Base-by-base conservation (phyloP, 306 rosid genomes). In the Cucurbita ficifolia region DNA sequence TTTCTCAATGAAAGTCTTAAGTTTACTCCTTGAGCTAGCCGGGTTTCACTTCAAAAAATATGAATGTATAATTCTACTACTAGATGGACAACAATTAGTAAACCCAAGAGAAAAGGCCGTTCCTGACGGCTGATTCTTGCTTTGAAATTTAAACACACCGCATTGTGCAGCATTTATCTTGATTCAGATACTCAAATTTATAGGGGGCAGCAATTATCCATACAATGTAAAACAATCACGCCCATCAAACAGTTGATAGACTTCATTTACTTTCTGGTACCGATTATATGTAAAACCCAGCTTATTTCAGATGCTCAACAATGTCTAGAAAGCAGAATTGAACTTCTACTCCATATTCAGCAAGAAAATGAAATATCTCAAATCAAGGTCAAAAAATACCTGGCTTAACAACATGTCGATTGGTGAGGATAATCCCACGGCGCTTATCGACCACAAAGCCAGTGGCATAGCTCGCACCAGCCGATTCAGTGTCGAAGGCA, bases 361-460 rank as follows among this genome's bases (percentile, higher is more conserved):
- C 53, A 42, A 65, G 35, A 18, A 42, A 42, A 42, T 8, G 7
- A 65, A 40, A 4, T 21, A 5, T 17, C 19, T 6, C 16, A 29
- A 61, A 17, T 24, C 22, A 3, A 61, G 22, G 19, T 61, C 1
- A 29, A 69, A 8, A 39, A 56, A 6, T 75, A 93, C 98, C 98
- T 24, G 98, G 88, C 88, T 93, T 93, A 70, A 90, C 97, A 19
- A 93, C 98, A 65, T 93, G 98, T 14, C 98, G 96, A 81, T 93
- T 93, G 68, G 98, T 93, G 78, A 93, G 96, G 70, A 93, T 90
- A 51, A 93, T 90, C 50, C 98, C 98, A 18, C 96, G 96, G 80
- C 85, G 85, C 79, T 93, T 93, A 54, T 93, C 98, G n/a, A 93
- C 86, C 50, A 93, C 86, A 70, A 93, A 93, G 18, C 97, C 98